A percentile compares a stretch with the other conserved stretches of the same genome.
phyloP scores from a whole-genome alignment of 2,329 filamentous ascomycete genomes.

The Botrytis tulipae region DNA sequence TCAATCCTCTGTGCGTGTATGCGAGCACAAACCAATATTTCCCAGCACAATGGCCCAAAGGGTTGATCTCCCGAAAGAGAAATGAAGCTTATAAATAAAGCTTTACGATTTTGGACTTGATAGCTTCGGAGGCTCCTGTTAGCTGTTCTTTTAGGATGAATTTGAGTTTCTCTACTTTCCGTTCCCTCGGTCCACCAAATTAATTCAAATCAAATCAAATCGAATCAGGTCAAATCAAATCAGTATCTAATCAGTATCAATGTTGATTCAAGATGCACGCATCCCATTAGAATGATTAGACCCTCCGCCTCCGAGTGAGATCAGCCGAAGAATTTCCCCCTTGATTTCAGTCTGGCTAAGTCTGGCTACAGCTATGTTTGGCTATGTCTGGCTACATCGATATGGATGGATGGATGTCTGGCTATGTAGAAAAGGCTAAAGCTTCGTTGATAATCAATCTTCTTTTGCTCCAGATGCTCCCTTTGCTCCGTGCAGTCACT shows the following conservation, averaged over 20 bases:
- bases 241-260: background rate
- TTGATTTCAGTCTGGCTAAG: background rate
- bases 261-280: background rate
- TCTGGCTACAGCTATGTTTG: background rate
- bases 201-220: background rate
- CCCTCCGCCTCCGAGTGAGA: background rate
- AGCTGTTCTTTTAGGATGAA: background rate
- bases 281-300: background rate
- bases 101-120: background rate
- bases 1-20: background rate
- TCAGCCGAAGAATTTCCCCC: background rate
- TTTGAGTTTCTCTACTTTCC: background rate
- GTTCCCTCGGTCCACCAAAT: background rate
- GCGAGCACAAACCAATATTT: background rate
- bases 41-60: background rate
- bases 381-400: background rate
- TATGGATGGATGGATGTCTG: background rate
- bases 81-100: background rate
- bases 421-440: background rate
- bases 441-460: background rate
- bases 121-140: background rate
- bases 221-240: background rate
- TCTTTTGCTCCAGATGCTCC: background rate
- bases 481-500: background rate
- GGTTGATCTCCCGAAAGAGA: background rate